A percentile compares a stretch with the other conserved stretches of the same genome.
Conservation (phyloP, 768 basidiomycete species). For the Hygrocybe punicea region DNA sequence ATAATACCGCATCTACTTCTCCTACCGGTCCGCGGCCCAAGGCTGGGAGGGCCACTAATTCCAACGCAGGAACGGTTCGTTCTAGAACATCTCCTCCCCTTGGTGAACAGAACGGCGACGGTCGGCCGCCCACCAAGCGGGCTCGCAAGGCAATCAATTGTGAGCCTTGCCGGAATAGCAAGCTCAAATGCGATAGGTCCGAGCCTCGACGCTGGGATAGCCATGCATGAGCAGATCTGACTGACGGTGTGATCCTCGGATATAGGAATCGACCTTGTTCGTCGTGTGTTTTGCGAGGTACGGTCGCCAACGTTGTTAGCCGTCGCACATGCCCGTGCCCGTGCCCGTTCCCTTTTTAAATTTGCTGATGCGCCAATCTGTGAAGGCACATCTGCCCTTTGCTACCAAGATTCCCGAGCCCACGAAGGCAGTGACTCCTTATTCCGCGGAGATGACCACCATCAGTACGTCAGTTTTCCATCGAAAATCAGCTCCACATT, state of each 20-base stretch:
- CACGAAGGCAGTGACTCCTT: conserved; percentile 53
- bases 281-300: conserved; percentile 79
- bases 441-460: conserved; percentile 51
- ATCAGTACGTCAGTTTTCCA: conserved; percentile 41
- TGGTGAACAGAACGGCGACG: conserved; percentile 47
- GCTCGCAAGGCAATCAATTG: conserved; percentile 87
- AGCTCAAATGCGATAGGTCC: conserved; percentile 85
- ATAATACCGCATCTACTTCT: conserved; percentile 36
- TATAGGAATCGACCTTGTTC: conserved; percentile 82
- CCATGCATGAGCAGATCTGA: background rate
- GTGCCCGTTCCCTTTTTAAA: background rate
- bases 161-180: conserved; percentile 82
- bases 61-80: conserved; percentile 45
- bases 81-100: conserved; percentile 48
- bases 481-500: conserved; percentile 11
- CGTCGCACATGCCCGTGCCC: conserved; percentile 8
- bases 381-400: conserved; percentile 72
- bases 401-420: conserved; percentile 72
- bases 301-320: conserved; percentile 23
- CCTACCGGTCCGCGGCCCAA: conserved; percentile 42
- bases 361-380: conserved; percentile 12
- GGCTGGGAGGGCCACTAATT: conserved; percentile 30
- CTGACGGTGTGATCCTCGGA: conserved; percentile 4
- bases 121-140: conserved; percentile 71
- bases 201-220: conserved; percentile 13